Conservation (phyloP, 768 basidiomycete species). For the Boletus bicolor region DNA sequence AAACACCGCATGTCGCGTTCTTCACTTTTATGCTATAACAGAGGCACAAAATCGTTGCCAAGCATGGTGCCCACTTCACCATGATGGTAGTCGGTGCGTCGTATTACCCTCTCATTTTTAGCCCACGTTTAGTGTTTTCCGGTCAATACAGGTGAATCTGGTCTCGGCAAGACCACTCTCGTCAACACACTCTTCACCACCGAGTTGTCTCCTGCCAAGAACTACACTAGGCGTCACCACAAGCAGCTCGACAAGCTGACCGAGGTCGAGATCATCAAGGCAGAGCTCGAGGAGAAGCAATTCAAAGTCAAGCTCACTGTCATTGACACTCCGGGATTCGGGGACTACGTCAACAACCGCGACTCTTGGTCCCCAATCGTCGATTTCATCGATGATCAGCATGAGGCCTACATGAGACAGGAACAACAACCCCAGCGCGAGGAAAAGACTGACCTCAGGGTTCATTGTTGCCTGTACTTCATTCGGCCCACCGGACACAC, state of each 20-base stretch:
- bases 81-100: conserved; percentile 93
- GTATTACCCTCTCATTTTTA: neutral
- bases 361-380: conserved; percentile 98
- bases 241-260: conserved; percentile 99
- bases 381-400: conserved; percentile 97
- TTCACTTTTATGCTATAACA: conserved; percentile 32
- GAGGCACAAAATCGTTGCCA: conserved; percentile 99
- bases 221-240: conserved; percentile 82
- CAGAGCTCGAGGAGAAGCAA: conserved; percentile 96
- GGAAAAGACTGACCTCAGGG: conserved; percentile 92
- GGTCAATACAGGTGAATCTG: conserved; percentile 75
- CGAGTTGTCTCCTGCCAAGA: conserved; percentile 88
- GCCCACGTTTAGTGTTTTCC: neutral
- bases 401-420: conserved; percentile 94
- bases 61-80: conserved; percentile 96
- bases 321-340: conserved; percentile 98
- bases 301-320: conserved; percentile 99
- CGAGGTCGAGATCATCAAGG: conserved; percentile 99
- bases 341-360: conserved; percentile 99
- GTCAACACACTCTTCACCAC: conserved; percentile 99
- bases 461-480: conserved; percentile 97
- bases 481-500: conserved; percentile 95
- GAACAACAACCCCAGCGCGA: conserved; percentile 97
- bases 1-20: neutral
- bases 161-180: conserved; percentile 94